Evolutionary conservation across 352 stramenopile species (phyloP), one percentile per base, ranked within the genome.

Genomic region (Lagenidium giganteum): DNA sequence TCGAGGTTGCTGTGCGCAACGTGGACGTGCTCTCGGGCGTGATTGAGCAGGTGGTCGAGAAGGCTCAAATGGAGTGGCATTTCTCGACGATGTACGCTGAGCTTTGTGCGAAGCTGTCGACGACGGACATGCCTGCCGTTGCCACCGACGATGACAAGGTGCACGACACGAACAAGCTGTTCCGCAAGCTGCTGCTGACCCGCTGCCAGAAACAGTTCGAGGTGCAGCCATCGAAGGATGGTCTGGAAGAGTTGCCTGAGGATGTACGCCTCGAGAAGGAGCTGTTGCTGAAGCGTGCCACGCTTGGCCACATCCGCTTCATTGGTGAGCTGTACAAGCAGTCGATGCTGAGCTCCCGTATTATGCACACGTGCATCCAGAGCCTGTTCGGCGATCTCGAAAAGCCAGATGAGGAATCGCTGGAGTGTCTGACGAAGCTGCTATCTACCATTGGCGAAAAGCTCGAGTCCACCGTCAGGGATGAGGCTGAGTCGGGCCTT

Each of bases 51-150:
- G 89, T 98, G 51, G 88, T 98, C 13, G 67, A 80, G 12, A 98
- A 98, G 73, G 92, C 95, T 5, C 95, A 98, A 61, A 87, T 90
- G 61, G 93, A 98, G 64, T 94, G 90, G 63, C 95, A 98, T 63
- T 98, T 98, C 59, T 83, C 82, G 16, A 86, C 83, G 20, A 98
- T 98, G 89, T 98, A 98, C 54, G 95, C 93, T 12, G 76, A 95
- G 52, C 68, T 98, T 6, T 98, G 93, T 53, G 70, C 78, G 7
- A 96, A 96, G 42, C 83, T 98, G 41, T 68, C 85, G 8, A 79
- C 83, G 44, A 93, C 88, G 25, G 78, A 83, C 27, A 87, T 95
- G 72, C 67, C 79, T 5, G 67, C 69, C 4, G 73, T 94, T 30
- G 78, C 84, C 8, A 66, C 94, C 32, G 69, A 75, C 21, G 69